Base-by-base conservation (phyloP, 495 filamentous ascomycete genomes). In the Hypomontagnella monticulosa region DNA sequence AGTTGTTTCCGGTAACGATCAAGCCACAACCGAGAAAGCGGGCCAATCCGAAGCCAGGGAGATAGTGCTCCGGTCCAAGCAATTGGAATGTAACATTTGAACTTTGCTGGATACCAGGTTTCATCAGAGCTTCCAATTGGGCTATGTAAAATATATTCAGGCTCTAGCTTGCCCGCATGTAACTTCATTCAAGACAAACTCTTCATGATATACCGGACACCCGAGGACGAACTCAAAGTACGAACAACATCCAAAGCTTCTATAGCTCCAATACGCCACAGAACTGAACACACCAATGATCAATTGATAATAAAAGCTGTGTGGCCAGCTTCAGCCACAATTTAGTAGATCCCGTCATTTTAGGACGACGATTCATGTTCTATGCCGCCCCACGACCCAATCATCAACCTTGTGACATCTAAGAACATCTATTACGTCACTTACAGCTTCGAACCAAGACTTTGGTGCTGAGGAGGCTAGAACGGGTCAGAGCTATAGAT, bases 351-450 rank as follows among this genome's bases (percentile, higher is more conserved):
- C 19, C 18, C 15, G 4, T 19, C 4, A 23, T 19, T 19, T 42
- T 34, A 18, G 37, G 16, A 47, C 34, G 3, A 54, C 64, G 64
- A 67, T 33, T 67, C 64, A 62, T 67, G 58, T 34, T 37, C 19
- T 33, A 33, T 43, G 27, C 16, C 33, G 57, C 47, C 47, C 62
- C 48, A 15, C 63, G 50, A 41, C 0, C 49, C 56, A 66, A 61
- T 56, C 55, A 51, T 50, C 12, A 18, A 44, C 36, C 36, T 58
- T 23, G 55, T 69, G 54, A 33, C 66, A 57, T 40, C 11, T 46
- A 48, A 55, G 18, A 15, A 60, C 66, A 69, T 69, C 66, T 63
- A 69, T 69, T 63, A 69, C 60, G 66, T 69, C 66, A 69, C 50
- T 18, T 37, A 33, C 43, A 60, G 40, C 15, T 12, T 11, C 37